Evolutionary conservation across 495 filamentous ascomycete species (phyloP), one percentile per base, ranked within the genome.

Genomic region (Baudoinia panamericana): DNA sequence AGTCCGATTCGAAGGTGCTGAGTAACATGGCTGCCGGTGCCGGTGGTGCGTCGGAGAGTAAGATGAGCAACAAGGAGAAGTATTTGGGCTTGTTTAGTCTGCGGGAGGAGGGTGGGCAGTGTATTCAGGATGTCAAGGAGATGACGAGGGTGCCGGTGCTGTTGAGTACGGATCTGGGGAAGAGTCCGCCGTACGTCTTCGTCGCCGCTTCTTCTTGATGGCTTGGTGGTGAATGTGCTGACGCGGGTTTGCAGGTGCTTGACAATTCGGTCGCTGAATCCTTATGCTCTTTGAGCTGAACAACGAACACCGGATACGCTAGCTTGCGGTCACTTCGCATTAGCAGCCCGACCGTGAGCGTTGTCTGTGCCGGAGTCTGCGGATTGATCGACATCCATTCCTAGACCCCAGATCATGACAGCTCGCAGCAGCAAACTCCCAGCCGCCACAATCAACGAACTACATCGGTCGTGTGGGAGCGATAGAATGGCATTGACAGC

Each of bases 141-240:
- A 94, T 97, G 84, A 88, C 85, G 25, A 71, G 86, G 40, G 84
- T 97, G 36, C 90, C 90, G 2, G 82, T 97, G 43, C 93, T 96
- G 53, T 64, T 97, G 36, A 97, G 95, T 76, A 97, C 90, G 24
- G 90, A 97, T 63, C 71, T 97, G 53, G 83, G 71, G 68, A 97
- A 96, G 80, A 96, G 90, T 61, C 90, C 90, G 64, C 90, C 90
- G 84, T 96, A 80, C 68, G 88, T 82, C 24, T 42, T 32, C 15
- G 44, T 21, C 28, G 34, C 36, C 35, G 28, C 18, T 34, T 23
- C 19, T 26, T 46, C 2, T 24, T 32, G 21, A 10, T 20, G n/a
- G 3, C 26, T 21, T n/a, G n/a, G n/a, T n/a, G n/a, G 16, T 1
- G 5, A 40, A 3, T 35, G 27, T 39, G 41, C 52, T 56, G 39